A percentile compares a stretch with the other conserved stretches of the same genome.
Evolutionary conservation across 495 filamentous ascomycete genomes (phyloP).

Genomic region (Astrothelium macrocarpum): DNA sequence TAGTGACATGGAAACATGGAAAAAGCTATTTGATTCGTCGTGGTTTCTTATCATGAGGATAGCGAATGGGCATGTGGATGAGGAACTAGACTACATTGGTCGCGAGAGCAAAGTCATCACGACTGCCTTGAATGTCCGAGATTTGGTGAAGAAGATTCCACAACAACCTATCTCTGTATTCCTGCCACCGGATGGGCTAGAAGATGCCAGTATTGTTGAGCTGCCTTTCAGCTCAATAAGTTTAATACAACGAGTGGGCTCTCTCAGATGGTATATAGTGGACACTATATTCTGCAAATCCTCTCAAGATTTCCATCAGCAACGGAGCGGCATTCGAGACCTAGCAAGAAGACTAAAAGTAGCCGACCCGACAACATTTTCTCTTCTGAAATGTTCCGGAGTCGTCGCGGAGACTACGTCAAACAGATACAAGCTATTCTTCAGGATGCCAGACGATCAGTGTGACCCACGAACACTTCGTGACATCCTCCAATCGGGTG

Average conservation of each 20-base stretch:
- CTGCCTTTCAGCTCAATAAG: background rate
- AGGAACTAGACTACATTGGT: background rate
- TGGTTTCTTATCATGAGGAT: constrained; percentile 28
- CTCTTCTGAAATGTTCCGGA: background rate
- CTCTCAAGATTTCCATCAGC: background rate
- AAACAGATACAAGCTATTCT: background rate
- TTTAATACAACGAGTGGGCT: too few species aligned
- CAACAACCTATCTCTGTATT: background rate
- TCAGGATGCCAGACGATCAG: background rate
- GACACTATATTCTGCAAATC: too few species aligned
- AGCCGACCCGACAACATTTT: background rate
- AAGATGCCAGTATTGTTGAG: background rate
- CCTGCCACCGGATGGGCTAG: background rate
- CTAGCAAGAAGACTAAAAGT: background rate
- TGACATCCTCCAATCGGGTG: background rate
- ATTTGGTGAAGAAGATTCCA: background rate
- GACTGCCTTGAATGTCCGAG: background rate
- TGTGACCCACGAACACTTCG: background rate
- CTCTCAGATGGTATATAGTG: too few species aligned
- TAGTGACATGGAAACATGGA: constrained; percentile 23
- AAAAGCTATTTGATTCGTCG: constrained; percentile 27
- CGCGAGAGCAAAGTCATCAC: background rate
- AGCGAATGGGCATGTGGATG: constrained; percentile 18
- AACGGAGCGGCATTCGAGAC: background rate
- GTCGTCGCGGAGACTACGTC: background rate